Evolutionary conservation across 73 alveolate species (phyloP).

Genomic region (Paramecium pentaurelia): DNA sequence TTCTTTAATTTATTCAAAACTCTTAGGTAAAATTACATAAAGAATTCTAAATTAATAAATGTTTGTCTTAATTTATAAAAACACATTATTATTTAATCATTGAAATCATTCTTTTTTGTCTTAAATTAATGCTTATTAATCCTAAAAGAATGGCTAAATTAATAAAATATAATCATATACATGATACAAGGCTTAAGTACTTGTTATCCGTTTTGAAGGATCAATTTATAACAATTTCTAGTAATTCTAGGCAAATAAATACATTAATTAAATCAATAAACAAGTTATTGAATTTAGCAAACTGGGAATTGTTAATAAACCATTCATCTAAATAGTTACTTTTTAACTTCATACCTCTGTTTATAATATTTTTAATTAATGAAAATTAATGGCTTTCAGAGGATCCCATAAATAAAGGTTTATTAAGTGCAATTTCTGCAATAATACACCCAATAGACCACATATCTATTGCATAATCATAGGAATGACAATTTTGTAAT

Average conservation of each 20-base stretch:
- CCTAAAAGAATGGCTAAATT: neutral
- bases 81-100: neutral
- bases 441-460: conserved; percentile 83
- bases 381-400: conserved; percentile 9
- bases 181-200: neutral
- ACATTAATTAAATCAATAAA: neutral
- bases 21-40: no score
- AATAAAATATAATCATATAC: neutral
- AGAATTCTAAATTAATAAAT: no score
- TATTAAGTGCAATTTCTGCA: conserved; percentile 35
- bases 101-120: neutral
- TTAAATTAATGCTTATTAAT: neutral
- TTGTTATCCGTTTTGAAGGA: neutral
- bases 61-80: neutral
- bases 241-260: neutral
- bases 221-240: neutral
- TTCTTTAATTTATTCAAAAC: neutral
- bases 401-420: conserved; percentile 43
- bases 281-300: neutral
- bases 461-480: conserved; percentile 75
- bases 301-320: neutral
- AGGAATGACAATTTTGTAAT: conserved; percentile 59
- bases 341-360: neutral
- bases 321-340: neutral
- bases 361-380: neutral